Base-by-base conservation (phyloP, 2,329 filamentous ascomycete genomes). In the Paecilomyces niveus region DNA sequence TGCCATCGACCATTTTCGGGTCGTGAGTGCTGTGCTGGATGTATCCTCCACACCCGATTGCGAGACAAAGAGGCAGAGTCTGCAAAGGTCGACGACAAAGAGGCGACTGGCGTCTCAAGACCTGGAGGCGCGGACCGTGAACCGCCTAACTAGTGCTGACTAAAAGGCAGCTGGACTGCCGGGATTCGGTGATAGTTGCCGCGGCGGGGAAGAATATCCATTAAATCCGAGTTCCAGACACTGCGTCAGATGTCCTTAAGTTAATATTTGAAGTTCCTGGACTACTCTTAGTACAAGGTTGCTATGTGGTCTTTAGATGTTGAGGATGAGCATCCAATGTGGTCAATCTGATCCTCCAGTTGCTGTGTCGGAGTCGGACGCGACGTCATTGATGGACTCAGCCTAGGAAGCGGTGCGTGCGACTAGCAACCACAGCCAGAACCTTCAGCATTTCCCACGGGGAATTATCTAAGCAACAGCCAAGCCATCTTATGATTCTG, bases 1-100 rank as follows among this genome's bases (percentile, higher is more conserved):
- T 59, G 60, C 58, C 64, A 62, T 64, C 62, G 53, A 65, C 62
- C 67, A 68, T 68, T 58, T 63, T 67, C 62, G 21, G 50, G 50
- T 52, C 50, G 50, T 29, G 50, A 26, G 9, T 52, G 22, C 22
- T 29, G 22, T 21, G 9, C 50, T 29, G 26, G 50, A 52, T n/a
- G 13, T 52, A 52, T 52, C 50, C 50, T 52, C 22, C 50, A 52
- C 50, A 9, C 26, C 21, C 22, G 29, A 26, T 29, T 21, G 26
- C 50, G 26, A 29, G 15, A 52, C 50, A 29, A 52, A 29, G 21
- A 13, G 6, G 50, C 50, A 5, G 10, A 45, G 39, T 45, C 39
- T 45, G 39, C n/a, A 45, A 21, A 45, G 39, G 39, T 45, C 39
- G 39, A 45, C 13, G 39, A 45, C 39, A 45, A 8, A 21, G 39